Evolutionary conservation across 371 early-diverging fungal species (phyloP).

Genomic region (Circinella umbellata): DNA sequence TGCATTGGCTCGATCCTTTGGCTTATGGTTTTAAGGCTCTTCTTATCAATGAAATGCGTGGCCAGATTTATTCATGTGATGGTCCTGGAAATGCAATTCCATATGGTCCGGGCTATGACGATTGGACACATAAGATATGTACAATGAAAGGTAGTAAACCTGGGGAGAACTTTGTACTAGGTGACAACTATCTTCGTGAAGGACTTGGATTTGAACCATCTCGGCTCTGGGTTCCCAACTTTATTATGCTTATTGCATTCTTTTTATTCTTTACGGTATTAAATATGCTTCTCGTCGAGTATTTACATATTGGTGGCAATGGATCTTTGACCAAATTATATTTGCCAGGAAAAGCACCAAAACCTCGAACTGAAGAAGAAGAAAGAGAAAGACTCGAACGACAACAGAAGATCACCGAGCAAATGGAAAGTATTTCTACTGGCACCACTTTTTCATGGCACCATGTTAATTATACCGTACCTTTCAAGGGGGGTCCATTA

Average conservation of each 20-base stretch:
- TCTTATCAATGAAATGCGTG: slow-evolving; percentile 66
- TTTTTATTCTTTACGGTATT: slow-evolving; percentile 44
- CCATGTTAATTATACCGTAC: slow-evolving; percentile 53
- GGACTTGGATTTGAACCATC: slow-evolving; percentile 38
- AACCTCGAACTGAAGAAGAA: slow-evolving; percentile 26
- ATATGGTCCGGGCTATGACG: slow-evolving; percentile 47
- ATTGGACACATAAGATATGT: slow-evolving; percentile 57
- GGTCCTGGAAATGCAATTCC: slow-evolving; percentile 49
- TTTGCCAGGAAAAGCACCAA: slow-evolving; percentile 33
- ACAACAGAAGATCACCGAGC: slow-evolving; percentile 31
- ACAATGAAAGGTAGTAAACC: slow-evolving; percentile 54
- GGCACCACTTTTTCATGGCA: slow-evolving; percentile 61
- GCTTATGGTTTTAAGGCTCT: slow-evolving; percentile 68
- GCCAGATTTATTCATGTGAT: slow-evolving; percentile 40
- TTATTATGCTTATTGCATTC: slow-evolving; percentile 50
- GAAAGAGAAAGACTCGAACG: slow-evolving; percentile 26
- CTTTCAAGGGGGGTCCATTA: slow-evolving; percentile 49
- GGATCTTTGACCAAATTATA: slow-evolving; percentile 56
- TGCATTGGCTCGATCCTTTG: slow-evolving; percentile 67
- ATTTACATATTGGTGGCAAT: slow-evolving; percentile 35
- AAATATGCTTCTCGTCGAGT: slow-evolving; percentile 47
- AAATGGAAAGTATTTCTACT: slow-evolving; percentile 31
- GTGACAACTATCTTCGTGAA: slow-evolving; percentile 55
- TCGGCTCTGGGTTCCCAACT: slow-evolving; percentile 55
- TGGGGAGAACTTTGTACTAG: slow-evolving; percentile 50